These are phyloP conservation scores for Rhizopogon hawkerae DNA, from an alignment of 1,284 basidiomycete species.

Conservation along the genomic window DNA sequence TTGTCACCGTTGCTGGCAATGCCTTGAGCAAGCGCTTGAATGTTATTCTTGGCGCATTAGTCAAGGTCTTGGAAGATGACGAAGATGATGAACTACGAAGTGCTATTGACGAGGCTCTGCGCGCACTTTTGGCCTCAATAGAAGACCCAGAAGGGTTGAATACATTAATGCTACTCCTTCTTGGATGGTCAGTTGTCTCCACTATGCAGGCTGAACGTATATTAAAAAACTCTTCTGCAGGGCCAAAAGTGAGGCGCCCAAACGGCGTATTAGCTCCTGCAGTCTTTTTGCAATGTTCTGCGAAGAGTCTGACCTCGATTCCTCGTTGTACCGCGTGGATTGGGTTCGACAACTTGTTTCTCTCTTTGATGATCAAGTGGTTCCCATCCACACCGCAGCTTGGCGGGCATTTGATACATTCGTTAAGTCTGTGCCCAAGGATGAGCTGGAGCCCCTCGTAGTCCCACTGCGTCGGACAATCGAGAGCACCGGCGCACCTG, in stretches of 20 bases:
- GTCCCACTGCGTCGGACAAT: conserved; percentile 85
- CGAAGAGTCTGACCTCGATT: conserved; percentile 71
- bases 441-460: conserved; percentile 84
- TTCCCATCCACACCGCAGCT: conserved; percentile 74
- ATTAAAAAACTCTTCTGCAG: conserved; percentile 30
- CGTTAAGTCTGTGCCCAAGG: conserved; percentile 87
- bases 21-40: conserved; percentile 81
- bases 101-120: conserved; percentile 73
- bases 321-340: conserved; percentile 80
- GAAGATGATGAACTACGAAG: conserved; percentile 59
- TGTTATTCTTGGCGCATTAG: conserved; percentile 67
- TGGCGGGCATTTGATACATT: conserved; percentile 82
- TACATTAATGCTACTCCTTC: conserved; percentile 79
- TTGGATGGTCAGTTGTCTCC: conserved; percentile 60
- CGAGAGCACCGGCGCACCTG: conserved; percentile 78
- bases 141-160: conserved; percentile 82
- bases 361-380: conserved; percentile 73
- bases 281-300: conserved; percentile 77
- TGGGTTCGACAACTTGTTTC: conserved; percentile 93
- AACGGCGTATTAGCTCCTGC: conserved; percentile 71
- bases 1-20: conserved; percentile 89
- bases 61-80: conserved; percentile 61
- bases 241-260: conserved; percentile 69
- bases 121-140: conserved; percentile 69
- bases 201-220: conserved; percentile 4